Evolutionary conservation across 441 rosid genomes (phyloP).

Genomic region (Jatropha multifida): DNA sequence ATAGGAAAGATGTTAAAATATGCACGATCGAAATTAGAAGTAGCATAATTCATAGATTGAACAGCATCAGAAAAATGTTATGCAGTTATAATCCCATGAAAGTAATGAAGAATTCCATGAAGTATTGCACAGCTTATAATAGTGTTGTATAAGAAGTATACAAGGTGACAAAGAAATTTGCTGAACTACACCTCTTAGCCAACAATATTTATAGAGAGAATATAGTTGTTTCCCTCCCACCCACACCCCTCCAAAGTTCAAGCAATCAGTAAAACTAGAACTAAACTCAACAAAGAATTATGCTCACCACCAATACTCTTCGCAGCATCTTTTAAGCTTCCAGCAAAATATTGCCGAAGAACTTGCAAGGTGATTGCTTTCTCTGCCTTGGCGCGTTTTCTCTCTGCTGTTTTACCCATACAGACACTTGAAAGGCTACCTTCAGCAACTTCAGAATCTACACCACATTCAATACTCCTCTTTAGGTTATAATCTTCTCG

Average conservation of each 20-base stretch:
- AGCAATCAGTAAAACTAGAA: conserved; percentile 2
- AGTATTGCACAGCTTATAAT: too few relatives aligned
- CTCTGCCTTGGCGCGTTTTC: conserved; percentile 62
- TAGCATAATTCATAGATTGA: not conserved
- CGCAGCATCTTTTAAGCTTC: conserved; percentile 92
- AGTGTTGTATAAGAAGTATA: not conserved
- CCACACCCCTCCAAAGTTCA: not conserved
- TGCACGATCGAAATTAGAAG: not conserved
- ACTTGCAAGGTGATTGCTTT: conserved; percentile 69
- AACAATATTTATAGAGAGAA: not conserved
- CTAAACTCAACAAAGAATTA: conserved; percentile 3
- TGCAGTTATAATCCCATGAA: not conserved
- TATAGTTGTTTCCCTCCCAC: not conserved
- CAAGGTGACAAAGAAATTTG: not conserved
- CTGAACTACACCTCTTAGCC: not conserved
- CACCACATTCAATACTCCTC: conserved; percentile 39
- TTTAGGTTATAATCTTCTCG: conserved; percentile 37
- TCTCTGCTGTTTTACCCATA: conserved; percentile 44
- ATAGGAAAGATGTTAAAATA: not conserved
- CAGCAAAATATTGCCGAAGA: conserved; percentile 70
- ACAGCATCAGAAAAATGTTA: not conserved
- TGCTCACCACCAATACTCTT: conserved; percentile 80
- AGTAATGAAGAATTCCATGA: not conserved
- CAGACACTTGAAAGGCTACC: conserved; percentile 44
- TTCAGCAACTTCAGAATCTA: conserved; percentile 46